Evolutionary conservation across 495 filamentous ascomycete genomes (phyloP).

Genomic region (Aspergillus ellipticus): DNA sequence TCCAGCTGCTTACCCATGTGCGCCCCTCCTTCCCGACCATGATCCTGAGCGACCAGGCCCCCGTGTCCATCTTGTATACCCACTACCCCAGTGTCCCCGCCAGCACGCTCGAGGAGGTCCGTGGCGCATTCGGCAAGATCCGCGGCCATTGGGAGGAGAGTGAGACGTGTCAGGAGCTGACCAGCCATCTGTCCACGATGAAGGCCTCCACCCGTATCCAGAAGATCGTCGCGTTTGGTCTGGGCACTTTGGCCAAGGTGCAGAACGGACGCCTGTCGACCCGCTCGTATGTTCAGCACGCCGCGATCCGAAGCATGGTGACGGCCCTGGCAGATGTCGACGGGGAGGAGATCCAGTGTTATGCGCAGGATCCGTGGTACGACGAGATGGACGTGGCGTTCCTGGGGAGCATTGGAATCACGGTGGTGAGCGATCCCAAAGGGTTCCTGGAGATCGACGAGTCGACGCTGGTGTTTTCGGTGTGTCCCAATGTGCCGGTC

Average conservation of each 20-base stretch:
- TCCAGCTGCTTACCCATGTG: constrained; percentile 16
- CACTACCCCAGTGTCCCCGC: background rate
- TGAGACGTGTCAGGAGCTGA: constrained; percentile 8
- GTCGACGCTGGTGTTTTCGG: constrained; percentile 26
- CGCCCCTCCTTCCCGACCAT: constrained; percentile 16
- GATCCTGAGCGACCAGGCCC: constrained; percentile 13
- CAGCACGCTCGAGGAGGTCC: constrained; percentile 6
- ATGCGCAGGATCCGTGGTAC: constrained; percentile 31
- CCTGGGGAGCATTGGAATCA: constrained; percentile 19
- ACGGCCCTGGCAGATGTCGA: constrained; percentile 1
- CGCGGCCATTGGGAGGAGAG: constrained; percentile 10
- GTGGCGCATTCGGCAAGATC: constrained; percentile 1
- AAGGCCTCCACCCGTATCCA: constrained; percentile 2
- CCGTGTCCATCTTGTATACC: constrained; percentile 20
- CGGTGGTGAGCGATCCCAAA: constrained; percentile 25
- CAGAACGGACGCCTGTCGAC: constrained; percentile 8
- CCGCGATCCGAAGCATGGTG: constrained; percentile 19
- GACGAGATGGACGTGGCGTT: constrained; percentile 17
- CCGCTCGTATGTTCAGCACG: constrained; percentile 20
- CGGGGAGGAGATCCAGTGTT: constrained; percentile 17
- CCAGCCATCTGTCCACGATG: constrained; percentile 6
- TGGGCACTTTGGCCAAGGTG: constrained; percentile 12
- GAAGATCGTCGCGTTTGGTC: constrained; percentile 21
- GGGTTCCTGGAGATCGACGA: constrained; percentile 31
- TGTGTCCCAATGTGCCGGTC: constrained; percentile 31